Conservation (phyloP, 306 rosid genomes). For the Morella rubra region DNA sequence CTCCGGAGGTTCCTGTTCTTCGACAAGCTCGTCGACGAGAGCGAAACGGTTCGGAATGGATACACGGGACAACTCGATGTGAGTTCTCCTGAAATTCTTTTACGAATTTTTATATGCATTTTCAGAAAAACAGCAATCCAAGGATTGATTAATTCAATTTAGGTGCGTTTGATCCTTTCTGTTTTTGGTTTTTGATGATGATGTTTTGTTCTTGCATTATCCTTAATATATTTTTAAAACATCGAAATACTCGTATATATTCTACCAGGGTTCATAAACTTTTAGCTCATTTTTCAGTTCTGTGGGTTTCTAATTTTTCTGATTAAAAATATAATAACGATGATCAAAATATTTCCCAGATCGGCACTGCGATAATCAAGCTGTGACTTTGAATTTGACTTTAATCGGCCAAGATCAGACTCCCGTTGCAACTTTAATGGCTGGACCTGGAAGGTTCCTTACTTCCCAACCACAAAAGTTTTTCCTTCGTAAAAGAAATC, state of each 20-base stretch:
- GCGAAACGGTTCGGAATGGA: conserved; percentile 63
- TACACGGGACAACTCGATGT: conserved; percentile 75
- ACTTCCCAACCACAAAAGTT: background rate
- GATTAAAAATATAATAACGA: background rate
- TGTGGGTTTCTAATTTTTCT: background rate
- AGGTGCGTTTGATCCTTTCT: too few relatives aligned
- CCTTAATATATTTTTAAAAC: too few relatives aligned
- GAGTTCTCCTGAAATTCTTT: conserved; percentile 18
- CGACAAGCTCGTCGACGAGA: conserved; percentile 76
- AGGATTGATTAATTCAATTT: too few relatives aligned
- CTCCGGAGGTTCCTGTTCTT: conserved; percentile 76
- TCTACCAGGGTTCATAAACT: too few relatives aligned
- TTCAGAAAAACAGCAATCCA: background rate
- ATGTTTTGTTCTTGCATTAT: too few relatives aligned
- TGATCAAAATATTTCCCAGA: too few relatives aligned
- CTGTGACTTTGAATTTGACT: conserved; percentile 11
- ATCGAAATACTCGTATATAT: too few relatives aligned
- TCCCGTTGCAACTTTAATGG: background rate
- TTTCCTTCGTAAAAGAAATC: background rate
- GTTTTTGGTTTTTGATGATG: too few relatives aligned
- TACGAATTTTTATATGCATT: background rate
- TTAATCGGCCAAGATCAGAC: background rate
- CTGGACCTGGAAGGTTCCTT: background rate
- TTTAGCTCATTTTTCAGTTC: background rate
- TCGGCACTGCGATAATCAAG: background rate